Evolutionary conservation across 2,329 filamentous ascomycete genomes (phyloP).

Genomic region (Penicillium sp.): DNA sequence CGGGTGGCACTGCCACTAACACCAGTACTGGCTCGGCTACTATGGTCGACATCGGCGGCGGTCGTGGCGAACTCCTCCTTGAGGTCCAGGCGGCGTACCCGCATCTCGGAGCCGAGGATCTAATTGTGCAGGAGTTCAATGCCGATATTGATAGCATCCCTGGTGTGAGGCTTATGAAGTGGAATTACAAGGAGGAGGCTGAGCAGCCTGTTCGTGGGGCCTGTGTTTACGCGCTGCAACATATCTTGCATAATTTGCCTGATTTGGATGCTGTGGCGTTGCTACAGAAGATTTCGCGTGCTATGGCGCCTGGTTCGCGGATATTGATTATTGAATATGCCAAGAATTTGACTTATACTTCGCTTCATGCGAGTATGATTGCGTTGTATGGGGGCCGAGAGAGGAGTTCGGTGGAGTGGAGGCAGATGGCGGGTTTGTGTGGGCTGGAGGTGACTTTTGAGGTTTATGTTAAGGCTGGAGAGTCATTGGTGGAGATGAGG

Average conservation of each 20-base stretch:
- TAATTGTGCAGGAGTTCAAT: constrained; percentile 42
- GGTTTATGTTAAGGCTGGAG: constrained; percentile 33
- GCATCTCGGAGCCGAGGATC: constrained; percentile 25
- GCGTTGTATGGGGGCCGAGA: constrained; percentile 37
- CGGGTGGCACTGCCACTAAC: background rate
- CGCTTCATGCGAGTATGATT: constrained; percentile 42
- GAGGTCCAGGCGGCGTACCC: constrained; percentile 39
- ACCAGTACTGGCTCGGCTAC: constrained; percentile 17
- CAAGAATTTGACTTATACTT: constrained; percentile 38
- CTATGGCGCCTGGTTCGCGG: constrained; percentile 37
- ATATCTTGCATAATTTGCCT: constrained; percentile 41
- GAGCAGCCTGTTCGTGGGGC: constrained; percentile 37
- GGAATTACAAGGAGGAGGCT: constrained; percentile 38
- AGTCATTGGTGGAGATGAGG: constrained; percentile 41
- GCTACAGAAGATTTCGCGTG: constrained; percentile 37
- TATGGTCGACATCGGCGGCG: constrained; percentile 43
- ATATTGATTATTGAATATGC: constrained; percentile 40
- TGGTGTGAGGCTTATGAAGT: constrained; percentile 33
- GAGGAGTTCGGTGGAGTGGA: constrained; percentile 38
- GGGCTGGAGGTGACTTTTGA: constrained; percentile 40
- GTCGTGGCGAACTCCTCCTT: constrained; percentile 38
- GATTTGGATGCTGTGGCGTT: constrained; percentile 39
- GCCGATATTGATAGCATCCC: constrained; percentile 29
- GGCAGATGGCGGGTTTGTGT: constrained; percentile 33
- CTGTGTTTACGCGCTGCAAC: constrained; percentile 36